phyloP scores from a whole-genome alignment of 805 yeast genomes.

The Ogataea methanolica region DNA sequence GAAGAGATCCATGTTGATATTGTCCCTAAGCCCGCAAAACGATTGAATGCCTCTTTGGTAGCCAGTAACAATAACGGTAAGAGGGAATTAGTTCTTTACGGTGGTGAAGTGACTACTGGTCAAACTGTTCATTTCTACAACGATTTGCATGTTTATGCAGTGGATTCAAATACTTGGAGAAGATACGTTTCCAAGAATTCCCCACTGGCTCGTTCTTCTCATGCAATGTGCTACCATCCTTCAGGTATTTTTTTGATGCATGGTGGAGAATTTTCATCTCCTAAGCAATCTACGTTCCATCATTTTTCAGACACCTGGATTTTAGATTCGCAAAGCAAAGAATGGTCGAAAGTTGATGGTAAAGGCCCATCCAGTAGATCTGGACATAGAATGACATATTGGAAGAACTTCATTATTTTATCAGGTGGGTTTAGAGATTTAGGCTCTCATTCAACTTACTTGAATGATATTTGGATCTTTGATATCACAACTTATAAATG shows the following conservation, averaged over 20 bases:
- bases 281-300: slow-evolving; percentile 91
- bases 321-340: slow-evolving; percentile 74
- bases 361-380: slow-evolving; percentile 84
- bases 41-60: slow-evolving; percentile 73
- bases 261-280: slow-evolving; percentile 97
- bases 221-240: slow-evolving; percentile 90
- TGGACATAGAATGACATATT: slow-evolving; percentile 84
- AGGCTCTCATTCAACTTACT: slow-evolving; percentile 76
- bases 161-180: slow-evolving; percentile 81
- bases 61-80: slow-evolving; percentile 73
- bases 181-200: slow-evolving; percentile 73
- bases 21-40: slow-evolving; percentile 55
- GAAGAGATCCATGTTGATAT: slow-evolving; percentile 63
- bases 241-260: slow-evolving; percentile 80
- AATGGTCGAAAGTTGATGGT: slow-evolving; percentile 83
- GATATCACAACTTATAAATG: slow-evolving; percentile 87
- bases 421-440: slow-evolving; percentile 94
- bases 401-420: slow-evolving; percentile 86
- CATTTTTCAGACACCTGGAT: slow-evolving; percentile 98
- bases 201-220: slow-evolving; percentile 91
- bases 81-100: slow-evolving; percentile 77
- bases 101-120: slow-evolving; percentile 70
- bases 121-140: slow-evolving; percentile 68
- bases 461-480: slow-evolving; percentile 87
- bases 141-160: slow-evolving; percentile 68